phyloP scores from a whole-genome alignment of 2,329 filamentous ascomycete genomes.

The Allantophomopsis cytisporea region DNA sequence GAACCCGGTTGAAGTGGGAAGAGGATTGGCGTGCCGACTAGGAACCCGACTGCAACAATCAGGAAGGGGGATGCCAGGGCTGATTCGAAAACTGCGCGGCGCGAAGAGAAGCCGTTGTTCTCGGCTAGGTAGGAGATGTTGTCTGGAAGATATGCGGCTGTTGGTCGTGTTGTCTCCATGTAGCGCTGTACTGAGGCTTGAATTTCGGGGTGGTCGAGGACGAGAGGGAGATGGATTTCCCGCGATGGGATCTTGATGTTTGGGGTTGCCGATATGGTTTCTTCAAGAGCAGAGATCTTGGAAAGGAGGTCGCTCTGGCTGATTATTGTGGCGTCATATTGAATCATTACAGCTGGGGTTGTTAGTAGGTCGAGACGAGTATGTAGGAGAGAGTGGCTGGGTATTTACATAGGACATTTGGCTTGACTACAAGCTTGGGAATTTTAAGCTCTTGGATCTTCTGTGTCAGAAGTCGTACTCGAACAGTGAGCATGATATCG shows the following conservation, averaged over 20 bases:
- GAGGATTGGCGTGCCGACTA: constrained; percentile 21
- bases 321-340: constrained; percentile 27
- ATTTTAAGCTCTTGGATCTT: constrained; percentile 17
- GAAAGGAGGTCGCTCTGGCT: constrained; percentile 22
- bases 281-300: constrained; percentile 22
- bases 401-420: constrained; percentile 30
- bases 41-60: constrained; percentile 20
- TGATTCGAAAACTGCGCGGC: constrained; percentile 18
- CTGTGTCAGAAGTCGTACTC: constrained; percentile 6
- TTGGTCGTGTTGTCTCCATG: constrained; percentile 14
- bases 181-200: constrained; percentile 13
- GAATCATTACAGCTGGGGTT: constrained; percentile 23
- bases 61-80: constrained; percentile 20
- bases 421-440: constrained; percentile 27
- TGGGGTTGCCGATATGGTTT: constrained; percentile 7
- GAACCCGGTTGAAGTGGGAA: constrained; percentile 15
- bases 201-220: constrained; percentile 21
- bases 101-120: constrained; percentile 21
- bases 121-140: constrained; percentile 15
- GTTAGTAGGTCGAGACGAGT: not conserved
- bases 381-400: no score
- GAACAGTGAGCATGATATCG: constrained; percentile 6
- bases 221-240: constrained; percentile 28
- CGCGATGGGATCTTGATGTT: constrained; percentile 26
- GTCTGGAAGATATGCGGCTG: constrained; percentile 17